Base-by-base conservation (phyloP, 495 filamentous ascomycete species). In the Pseudomonodictys pantanalensis region DNA sequence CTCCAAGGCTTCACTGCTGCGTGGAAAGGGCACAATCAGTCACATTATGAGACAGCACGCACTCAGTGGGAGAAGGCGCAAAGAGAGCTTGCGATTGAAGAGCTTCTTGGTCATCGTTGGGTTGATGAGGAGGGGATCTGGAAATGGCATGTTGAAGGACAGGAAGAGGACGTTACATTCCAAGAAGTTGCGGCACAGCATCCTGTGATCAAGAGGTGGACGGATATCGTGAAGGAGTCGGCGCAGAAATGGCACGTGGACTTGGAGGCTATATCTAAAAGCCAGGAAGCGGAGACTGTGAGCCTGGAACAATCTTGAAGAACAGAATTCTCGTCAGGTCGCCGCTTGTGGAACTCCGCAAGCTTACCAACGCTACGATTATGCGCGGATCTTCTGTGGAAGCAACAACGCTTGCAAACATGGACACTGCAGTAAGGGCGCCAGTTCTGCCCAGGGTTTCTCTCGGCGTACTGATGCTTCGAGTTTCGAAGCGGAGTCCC, bases 61-160 rank as follows among this genome's bases (percentile, higher is more conserved):
- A 41, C 39, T 12, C 56, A 89, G 23, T 58, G 88, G 24, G 68
- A 69, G 17, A 60, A 76, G 12, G 89, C 88, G 9, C 69, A 77
- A 32, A 68, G 68, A 41, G 88, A 92, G 42, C 66, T 96, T 54
- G 73, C 72, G 32, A 76, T 86, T 22, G 76, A 79, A 56, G 73
- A 70, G 45, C 73, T 95, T 9, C 92, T 92, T 76, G 80, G 78
- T 1, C 72, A 63, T 47, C 73, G 81, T 32, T 88, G 72, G 62
- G 87, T 84, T 73, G 76, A 75, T 8, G 73, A 73, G 29, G 80
- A 85, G 56, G 88, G 84, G 9, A 76, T 78, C 10, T 89, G 86
- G 78, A 79, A 67, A 67, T 90, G 83, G 73, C 74, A 76, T 0
- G 78, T 86, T 2, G 12, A 43, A 51, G 18, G 76, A 54, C 64